Percentiles rank a stretch among this genome's conserved stretches.
These are phyloP conservation scores for Agaricus bisporus DNA, from an alignment of 768 basidiomycete genomes.

Conservation along the genomic window DNA sequence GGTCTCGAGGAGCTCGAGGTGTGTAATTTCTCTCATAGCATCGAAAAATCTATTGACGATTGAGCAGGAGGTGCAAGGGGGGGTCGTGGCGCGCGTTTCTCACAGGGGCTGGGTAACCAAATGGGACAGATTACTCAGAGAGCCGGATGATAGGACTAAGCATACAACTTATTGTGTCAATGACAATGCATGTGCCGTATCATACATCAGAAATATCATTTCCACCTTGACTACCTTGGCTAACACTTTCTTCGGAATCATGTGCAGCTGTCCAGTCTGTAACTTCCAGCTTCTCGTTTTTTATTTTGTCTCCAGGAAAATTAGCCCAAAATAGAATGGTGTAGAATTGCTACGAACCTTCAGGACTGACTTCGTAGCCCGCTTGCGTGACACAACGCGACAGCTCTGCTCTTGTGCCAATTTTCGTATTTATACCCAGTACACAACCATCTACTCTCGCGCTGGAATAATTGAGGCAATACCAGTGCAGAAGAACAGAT, in stretches of 20 bases:
- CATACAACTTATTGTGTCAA: not conserved
- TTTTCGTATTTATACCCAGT: constrained; percentile 66
- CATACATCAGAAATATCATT: not conserved
- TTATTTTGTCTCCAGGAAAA: constrained; percentile 37
- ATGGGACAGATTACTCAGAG: constrained; percentile 42
- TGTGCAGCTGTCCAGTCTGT: constrained; percentile 31
- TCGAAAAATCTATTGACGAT: not conserved
- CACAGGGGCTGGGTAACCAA: constrained; percentile 78
- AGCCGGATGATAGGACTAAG: not conserved
- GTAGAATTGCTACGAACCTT: constrained; percentile 35
- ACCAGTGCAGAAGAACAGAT: not conserved
- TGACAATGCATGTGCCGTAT: not conserved
- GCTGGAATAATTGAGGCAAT: constrained; percentile 27
- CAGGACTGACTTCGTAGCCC: constrained; percentile 64
- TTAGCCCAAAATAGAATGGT: not conserved
- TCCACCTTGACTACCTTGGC: constrained; percentile 7
- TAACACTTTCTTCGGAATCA: constrained; percentile 13
- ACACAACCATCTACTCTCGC: constrained; percentile 75
- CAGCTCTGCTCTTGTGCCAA: constrained; percentile 67
- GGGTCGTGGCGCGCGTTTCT: constrained; percentile 75
- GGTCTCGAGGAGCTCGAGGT: constrained; percentile 60
- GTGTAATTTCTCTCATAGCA: constrained; percentile 13
- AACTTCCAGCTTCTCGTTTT: constrained; percentile 34
- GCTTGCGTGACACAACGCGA: constrained; percentile 67
- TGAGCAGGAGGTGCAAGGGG: constrained; percentile 48